Evolutionary conservation across 768 basidiomycete species (phyloP), one percentile per base, ranked within the genome.

Genomic region (Tylopilus plumbeoviolaceoides): DNA sequence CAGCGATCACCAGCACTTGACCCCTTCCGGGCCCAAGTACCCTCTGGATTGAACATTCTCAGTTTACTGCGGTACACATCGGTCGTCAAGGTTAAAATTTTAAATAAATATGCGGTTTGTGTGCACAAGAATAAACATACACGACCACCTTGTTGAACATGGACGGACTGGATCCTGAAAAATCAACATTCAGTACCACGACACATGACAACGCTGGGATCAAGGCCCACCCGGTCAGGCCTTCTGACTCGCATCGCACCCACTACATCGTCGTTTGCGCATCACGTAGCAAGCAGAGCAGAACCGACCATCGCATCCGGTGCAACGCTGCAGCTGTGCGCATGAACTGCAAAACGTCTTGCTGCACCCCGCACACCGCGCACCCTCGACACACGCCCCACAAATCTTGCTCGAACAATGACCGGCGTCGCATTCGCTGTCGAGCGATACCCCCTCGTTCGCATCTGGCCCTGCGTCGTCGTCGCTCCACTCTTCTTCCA

Each of bases 401-500:
- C 62, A 63, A 14, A 63, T 47, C 47, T 4, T 51, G 15, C 51
- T 49, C 7, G 11, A 11, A 44, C 63, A 63, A 17, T 48, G 30
- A 0, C 9, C 10, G 2, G 42, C 25, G 0, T 18, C 3, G 31
- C 62, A 63, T 4, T 15, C 7, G 5, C 40, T 50, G 14, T 47
- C 12, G 7, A 63, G 49, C 6, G 3, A 11, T 12, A 63, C 50
- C 33, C 51, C 62, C 4, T 63, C 63, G 44, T 3, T 5, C 45
- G 33, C 44, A n/a, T 51, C 53, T 2, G 20, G 12, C 23, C 49
- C 50, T 12, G 5, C 7, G 1, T 42, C 12, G 1, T 25, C 14
- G 1, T 25, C 14, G 5, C 41, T 30, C 55, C 47, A 45, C 5
- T 68, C 64, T 52, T 63, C 64, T 48, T 66, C 67, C 14, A 31